Evolutionary conservation across 805 yeast species (phyloP).

Genomic region (Yamadazyma olivae): DNA sequence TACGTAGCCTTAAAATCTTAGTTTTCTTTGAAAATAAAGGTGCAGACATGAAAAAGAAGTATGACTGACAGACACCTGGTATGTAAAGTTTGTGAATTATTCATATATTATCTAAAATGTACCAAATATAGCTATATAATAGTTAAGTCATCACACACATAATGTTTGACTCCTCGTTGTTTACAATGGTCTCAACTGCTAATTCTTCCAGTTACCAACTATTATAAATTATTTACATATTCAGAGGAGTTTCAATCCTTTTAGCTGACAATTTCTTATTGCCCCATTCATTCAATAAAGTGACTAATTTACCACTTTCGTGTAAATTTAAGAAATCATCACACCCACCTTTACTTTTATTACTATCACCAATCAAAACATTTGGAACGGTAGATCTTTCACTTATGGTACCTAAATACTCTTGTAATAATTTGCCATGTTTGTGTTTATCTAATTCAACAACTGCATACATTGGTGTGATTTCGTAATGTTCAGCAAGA

Average conservation of each 20-base stretch:
- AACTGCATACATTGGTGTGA: slow-evolving; percentile 67
- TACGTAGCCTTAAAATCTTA: too few relatives aligned
- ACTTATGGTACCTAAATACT: slow-evolving; percentile 60
- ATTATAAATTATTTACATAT: slow-evolving; percentile 24
- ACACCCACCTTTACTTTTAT: slow-evolving; percentile 75
- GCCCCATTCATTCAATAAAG: slow-evolving; percentile 61
- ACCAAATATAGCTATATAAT: too few relatives aligned
- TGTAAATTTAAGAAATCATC: slow-evolving; percentile 75
- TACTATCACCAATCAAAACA: slow-evolving; percentile 63
- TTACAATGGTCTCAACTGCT: not conserved
- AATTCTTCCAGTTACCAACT: too few relatives aligned
- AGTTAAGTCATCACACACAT: too few relatives aligned
- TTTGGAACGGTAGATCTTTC: slow-evolving; percentile 92
- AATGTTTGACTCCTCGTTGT: too few relatives aligned
- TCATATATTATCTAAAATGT: too few relatives aligned
- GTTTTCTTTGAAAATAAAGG: too few relatives aligned
- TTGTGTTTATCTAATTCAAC: slow-evolving; percentile 83
- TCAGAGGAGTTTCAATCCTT: slow-evolving; percentile 57
- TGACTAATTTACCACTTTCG: slow-evolving; percentile 50
- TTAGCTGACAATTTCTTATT: slow-evolving; percentile 46
- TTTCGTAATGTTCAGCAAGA: slow-evolving; percentile 57
- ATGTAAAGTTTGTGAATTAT: too few relatives aligned
- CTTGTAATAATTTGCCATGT: slow-evolving; percentile 74
- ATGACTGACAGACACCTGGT: too few relatives aligned
- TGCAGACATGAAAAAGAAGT: too few relatives aligned